Base-by-base conservation (phyloP, 179 eudicot species). In the Spergularia azorica region DNA sequence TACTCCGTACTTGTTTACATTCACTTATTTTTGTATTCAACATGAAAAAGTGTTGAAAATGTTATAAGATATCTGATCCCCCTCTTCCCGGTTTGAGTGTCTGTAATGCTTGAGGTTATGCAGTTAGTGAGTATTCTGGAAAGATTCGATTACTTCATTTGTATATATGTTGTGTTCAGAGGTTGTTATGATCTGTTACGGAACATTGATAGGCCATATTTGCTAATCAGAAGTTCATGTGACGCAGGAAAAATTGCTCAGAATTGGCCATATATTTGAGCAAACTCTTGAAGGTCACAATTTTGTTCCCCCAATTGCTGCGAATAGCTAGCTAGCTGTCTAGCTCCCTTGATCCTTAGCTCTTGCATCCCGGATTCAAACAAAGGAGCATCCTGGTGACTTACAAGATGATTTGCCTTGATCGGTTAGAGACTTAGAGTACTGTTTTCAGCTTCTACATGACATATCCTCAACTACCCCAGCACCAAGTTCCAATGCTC, bases 241-340 rank as follows among this genome's bases (percentile, higher is more conserved):
- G 36, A 41, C 39, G 86, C 89, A 95, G 98, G 98, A 84, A 56
- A 91, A 81, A 75, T 70, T 95, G 80, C 90, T 95, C 16, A 91
- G 85, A 82, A 88, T 93, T 46, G 98, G 98, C 26, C 98, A 95
- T 72, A 84, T 93, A 57, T 95, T 95, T 76, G 98, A 95, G 89
- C 98, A 93, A 79, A 95, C 97, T 18, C 92, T 95, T 70, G 79
- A 86, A 84, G 90, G 87, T 26, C 84, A 77, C 80, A 85, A 73
- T 73, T 93, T 93, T 71, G 74, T 95, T 51, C 98, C 98, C 76
- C 97, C 98, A 39, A 75, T 91, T 65, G 89, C 85, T 50, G 79
- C 90, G 12, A 86, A 85, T 67, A 76, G 72, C 43, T 73, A 76
- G 72, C 43, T 73, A 62, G 14, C 17, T 60, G n/a, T 77, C 72